Percentiles rank a stretch among this genome's conserved stretches.
These are phyloP conservation scores for Phytophthora niederhauseri DNA, from an alignment of 352 stramenopile species.

Conservation along the genomic window DNA sequence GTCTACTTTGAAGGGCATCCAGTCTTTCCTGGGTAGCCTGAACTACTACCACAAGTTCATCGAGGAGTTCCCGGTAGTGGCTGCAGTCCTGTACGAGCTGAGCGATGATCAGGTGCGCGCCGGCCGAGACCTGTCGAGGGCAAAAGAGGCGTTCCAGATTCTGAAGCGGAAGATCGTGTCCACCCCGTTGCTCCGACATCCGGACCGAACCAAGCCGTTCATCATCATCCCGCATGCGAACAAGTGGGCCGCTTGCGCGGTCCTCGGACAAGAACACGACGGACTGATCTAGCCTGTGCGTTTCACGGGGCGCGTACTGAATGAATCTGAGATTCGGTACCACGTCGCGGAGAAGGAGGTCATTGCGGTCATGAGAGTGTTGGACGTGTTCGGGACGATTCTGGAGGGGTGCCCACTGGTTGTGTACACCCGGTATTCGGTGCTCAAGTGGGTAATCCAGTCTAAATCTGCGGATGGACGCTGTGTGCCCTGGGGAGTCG, in stretches of 20 bases:
- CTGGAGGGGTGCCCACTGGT: too few species aligned
- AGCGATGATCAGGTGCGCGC: neutral
- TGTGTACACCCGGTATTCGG: too few species aligned
- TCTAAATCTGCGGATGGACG: too few species aligned
- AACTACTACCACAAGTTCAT: constrained; percentile 9
- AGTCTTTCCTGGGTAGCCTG: neutral
- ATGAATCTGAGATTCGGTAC: neutral
- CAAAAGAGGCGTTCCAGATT: neutral
- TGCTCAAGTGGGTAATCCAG: too few species aligned
- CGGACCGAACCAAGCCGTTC: neutral
- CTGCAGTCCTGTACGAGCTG: neutral
- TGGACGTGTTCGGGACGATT: too few species aligned
- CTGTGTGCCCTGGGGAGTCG: too few species aligned
- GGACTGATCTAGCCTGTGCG: neutral
- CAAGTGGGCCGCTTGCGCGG: neutral
- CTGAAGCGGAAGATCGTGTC: neutral
- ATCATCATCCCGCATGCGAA: neutral
- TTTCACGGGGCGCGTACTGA: neutral
- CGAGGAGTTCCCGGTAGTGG: neutral
- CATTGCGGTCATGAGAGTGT: too few species aligned
- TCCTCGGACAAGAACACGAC: neutral
- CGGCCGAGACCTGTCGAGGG: neutral
- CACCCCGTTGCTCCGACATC: neutral
- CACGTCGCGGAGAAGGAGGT: constrained; percentile 5
- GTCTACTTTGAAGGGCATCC: neutral